phyloP scores from a whole-genome alignment of 139 green algal species.

The Chlamydomonas sp. region DNA sequence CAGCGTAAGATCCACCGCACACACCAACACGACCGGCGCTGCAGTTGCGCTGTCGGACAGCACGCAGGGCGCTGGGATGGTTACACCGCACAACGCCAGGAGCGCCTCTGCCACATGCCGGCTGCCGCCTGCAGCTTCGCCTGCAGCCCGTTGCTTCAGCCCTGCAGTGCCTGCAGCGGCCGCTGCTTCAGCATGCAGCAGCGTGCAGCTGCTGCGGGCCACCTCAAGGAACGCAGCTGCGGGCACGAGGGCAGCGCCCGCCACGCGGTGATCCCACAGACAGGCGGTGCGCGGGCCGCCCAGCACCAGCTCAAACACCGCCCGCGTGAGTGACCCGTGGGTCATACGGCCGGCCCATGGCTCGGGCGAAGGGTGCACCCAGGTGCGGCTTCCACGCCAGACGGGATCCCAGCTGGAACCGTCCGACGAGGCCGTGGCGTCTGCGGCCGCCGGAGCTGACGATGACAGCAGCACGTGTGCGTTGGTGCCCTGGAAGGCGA shows the following conservation, averaged over 20 bases:
- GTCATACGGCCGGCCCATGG: background rate
- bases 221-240: conserved; percentile 75
- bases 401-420: background rate
- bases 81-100: conserved; percentile 33
- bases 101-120: background rate
- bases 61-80: conserved; percentile 58
- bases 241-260: conserved; percentile 61
- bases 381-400: conserved; percentile 33
- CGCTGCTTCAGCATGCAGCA: background rate
- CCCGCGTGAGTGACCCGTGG: background rate
- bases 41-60: conserved; percentile 28
- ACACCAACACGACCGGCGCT: background rate
- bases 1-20: background rate
- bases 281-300: background rate
- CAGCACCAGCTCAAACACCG: conserved; percentile 49
- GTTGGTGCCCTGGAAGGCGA: conserved; percentile 88
- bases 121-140: background rate
- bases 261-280: conserved; percentile 80
- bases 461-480: conserved; percentile 60
- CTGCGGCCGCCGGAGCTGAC: background rate
- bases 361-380: conserved; percentile 39
- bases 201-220: conserved; percentile 7
- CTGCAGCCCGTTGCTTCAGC: background rate
- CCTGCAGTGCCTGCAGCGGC: background rate
- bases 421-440: background rate